Evolutionary conservation across 257 asterid genomes (phyloP), one percentile per base, ranked within the genome.

Genomic region (Penstemon eatonii): DNA sequence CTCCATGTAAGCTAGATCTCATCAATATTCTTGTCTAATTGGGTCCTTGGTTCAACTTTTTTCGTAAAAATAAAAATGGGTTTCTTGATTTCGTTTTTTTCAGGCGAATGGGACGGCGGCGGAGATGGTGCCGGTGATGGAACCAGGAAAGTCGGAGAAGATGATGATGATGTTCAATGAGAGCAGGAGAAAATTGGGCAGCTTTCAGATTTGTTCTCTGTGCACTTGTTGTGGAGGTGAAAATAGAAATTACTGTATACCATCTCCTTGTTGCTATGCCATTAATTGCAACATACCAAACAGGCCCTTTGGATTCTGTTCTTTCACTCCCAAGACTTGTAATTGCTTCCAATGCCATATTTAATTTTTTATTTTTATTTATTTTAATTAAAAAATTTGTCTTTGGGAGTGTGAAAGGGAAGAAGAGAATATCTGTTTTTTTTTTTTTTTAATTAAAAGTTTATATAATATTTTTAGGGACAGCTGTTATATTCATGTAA

Each of bases 141-240:
- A 77, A 77, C 63, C 79, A 61, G 91, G 88, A 25, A 83, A 82
- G 76, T 79, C 63, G 68, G 81, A 83, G 78, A 63, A 68, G 80
- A 60, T 71, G 85, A 47, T 64, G 79, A 33, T 12, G 52, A 11
- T 72, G 85, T 63, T 76, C 85, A 43, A 86, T 47, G 92, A 83
- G 43, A 82, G 78, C 65, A 74, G 96, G 71, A 84, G 98, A 58
- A 83, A 86, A 67, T 85, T 91, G 49, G 78, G 83, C 39, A 80
- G 96, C 76, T 88, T 88, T 67, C 90, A 80, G 92, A 82, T 85
- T 82, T 88, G 92, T 73, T 74, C 92, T 11, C 60, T 85, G 57
- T 88, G 95, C 82, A 88, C 95, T 75, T 88, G 95, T 75, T 88
- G 95, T 76, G 87, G 83, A n/a, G 85, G 78, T 55, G 89, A 75